Conservation (phyloP, 2,329 filamentous ascomycete genomes). For the Mycogone perniciosa region DNA sequence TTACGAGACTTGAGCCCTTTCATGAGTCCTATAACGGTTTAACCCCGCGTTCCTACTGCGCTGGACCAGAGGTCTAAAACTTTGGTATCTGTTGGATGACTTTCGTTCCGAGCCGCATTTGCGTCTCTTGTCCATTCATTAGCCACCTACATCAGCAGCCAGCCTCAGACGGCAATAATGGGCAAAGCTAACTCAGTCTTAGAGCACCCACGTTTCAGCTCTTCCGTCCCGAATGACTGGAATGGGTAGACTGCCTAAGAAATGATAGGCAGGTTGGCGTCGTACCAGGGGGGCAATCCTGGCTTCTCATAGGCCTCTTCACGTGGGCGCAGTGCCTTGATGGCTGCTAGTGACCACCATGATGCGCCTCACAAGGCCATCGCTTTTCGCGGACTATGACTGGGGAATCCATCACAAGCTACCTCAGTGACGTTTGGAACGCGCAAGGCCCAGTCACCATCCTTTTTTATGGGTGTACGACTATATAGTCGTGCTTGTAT, state of each 20-base stretch:
- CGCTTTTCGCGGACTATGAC: conserved; percentile 10
- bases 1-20: not conserved
- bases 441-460: not conserved
- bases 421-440: not conserved
- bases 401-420: not conserved
- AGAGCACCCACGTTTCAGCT: too few species aligned
- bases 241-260: not conserved
- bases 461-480: not conserved
- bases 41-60: too few species aligned
- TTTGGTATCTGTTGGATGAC: too few species aligned
- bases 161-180: not conserved
- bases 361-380: conserved; percentile 21
- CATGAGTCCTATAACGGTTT: too few species aligned
- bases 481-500: not conserved
- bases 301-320: conserved; percentile 16
- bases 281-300: not conserved
- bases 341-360: conserved; percentile 21
- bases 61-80: too few species aligned
- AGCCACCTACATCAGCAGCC: not conserved
- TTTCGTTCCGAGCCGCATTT: not conserved
- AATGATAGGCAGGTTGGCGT: conserved; percentile 2
- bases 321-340: conserved; percentile 18
- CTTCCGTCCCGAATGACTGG: too few species aligned
- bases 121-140: not conserved
- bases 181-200: too few species aligned